phyloP scores from a whole-genome alignment of 495 filamentous ascomycete genomes.

The Penicillium antarcticum region DNA sequence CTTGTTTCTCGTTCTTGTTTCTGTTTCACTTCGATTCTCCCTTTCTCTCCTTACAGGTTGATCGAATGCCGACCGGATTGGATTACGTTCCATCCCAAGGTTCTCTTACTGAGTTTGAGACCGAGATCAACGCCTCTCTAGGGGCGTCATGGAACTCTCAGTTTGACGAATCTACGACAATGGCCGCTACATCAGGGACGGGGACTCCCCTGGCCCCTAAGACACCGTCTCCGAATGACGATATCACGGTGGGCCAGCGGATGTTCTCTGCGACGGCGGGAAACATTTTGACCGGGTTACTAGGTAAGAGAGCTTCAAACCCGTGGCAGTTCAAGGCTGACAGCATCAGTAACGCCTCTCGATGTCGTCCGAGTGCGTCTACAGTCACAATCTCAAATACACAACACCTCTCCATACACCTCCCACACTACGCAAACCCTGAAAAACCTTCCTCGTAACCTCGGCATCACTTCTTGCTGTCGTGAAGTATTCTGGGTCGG shows the following conservation, averaged over 20 bases:
- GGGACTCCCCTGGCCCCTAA: constrained; percentile 15
- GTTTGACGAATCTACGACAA: constrained; percentile 31
- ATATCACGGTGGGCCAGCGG: constrained; percentile 78
- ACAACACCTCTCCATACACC: constrained; percentile 37
- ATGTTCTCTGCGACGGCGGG: constrained; percentile 93
- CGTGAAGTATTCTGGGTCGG: constrained; percentile 96
- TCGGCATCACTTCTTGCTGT: constrained; percentile 93
- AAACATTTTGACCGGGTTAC: constrained; percentile 81
- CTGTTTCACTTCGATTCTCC: no score
- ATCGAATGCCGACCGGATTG: constrained; percentile 19
- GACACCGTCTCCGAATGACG: constrained; percentile 20
- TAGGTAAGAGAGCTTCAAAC: constrained; percentile 57
- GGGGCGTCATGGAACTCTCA: constrained; percentile 35
- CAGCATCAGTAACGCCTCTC: constrained; percentile 80
- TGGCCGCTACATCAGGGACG: constrained; percentile 35
- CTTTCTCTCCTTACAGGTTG: constrained; percentile 1
- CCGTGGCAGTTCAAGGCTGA: constrained; percentile 2
- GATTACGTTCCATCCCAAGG: constrained; percentile 7
- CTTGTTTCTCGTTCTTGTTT: background rate
- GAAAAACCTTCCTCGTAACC: constrained; percentile 64
- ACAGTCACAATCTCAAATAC: constrained; percentile 70
- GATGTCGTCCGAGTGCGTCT: constrained; percentile 95
- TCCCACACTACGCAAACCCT: constrained; percentile 54
- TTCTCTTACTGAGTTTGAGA: constrained; percentile 6
- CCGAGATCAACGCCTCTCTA: constrained; percentile 15